A percentile compares a stretch with the other conserved stretches of the same genome.
Conservation (phyloP, 2,329 filamentous ascomycete genomes). For the Aspergillus tanneri region DNA sequence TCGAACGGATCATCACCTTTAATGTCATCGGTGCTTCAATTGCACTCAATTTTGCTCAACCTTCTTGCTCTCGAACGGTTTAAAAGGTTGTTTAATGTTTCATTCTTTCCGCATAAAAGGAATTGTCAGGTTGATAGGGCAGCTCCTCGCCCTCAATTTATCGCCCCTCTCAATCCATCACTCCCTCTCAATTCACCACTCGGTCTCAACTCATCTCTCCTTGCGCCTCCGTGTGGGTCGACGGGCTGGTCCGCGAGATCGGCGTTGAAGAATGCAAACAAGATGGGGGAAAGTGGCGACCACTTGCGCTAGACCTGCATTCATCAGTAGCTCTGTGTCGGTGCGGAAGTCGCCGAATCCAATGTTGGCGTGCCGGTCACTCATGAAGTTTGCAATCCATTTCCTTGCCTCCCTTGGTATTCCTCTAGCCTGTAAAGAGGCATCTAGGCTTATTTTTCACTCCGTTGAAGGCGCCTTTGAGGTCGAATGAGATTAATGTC, state of each 20-base stretch:
- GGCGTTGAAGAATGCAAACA: slow-evolving; percentile 40
- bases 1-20: no score
- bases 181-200: no score
- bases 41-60: no score
- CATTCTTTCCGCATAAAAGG: no score
- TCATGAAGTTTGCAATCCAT: slow-evolving; percentile 23
- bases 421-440: slow-evolving; percentile 1
- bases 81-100: no score
- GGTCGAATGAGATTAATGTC: slow-evolving; percentile 19
- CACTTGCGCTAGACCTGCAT: slow-evolving; percentile 22
- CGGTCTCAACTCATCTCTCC: no score
- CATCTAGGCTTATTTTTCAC: slow-evolving; percentile 13
- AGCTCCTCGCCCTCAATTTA: no score
- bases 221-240: slow-evolving; percentile 20
- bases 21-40: no score
- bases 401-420: slow-evolving; percentile 1
- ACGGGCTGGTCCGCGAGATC: slow-evolving; percentile 34
- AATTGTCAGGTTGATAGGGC: no score
- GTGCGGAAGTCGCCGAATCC: slow-evolving; percentile 19
- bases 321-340: slow-evolving; percentile 1
- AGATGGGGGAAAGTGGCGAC: slow-evolving; percentile 35
- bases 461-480: slow-evolving; percentile 24
- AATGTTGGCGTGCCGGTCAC: slow-evolving; percentile 12
- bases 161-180: no score
- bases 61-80: no score